Conservation (phyloP, 2,329 filamentous ascomycete genomes). For the Dichotomopilus funicola region DNA sequence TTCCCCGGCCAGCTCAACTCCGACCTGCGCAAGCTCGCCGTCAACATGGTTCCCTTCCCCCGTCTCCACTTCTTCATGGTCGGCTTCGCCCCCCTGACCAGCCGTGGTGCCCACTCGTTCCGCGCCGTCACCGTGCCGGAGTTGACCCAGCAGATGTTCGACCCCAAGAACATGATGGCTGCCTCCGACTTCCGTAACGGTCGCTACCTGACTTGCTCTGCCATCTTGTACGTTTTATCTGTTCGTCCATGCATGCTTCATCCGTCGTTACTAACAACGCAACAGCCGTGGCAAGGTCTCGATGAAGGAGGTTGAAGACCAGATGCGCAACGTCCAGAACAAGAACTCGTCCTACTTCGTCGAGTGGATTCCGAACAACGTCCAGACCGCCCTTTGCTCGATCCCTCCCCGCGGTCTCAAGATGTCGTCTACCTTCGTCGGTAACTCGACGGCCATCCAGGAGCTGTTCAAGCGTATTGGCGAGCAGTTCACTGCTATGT, state of each 20-base stretch:
- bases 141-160: conserved; percentile 99
- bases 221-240: conserved; percentile 70
- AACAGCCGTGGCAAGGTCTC: conserved; percentile 91
- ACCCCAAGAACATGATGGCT: conserved; percentile 99
- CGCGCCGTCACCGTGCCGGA: conserved; percentile 95
- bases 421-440: conserved; percentile 99
- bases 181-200: conserved; percentile 99
- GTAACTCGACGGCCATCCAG: conserved; percentile 99
- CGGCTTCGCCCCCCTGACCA: conserved; percentile 96
- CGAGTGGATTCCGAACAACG: conserved; percentile 99
- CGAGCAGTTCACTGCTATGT: conserved; percentile 99
- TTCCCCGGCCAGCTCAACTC: conserved; percentile 99
- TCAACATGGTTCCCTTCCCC: conserved; percentile 99
- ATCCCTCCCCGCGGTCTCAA: conserved; percentile 95
- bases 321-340: conserved; percentile 99
- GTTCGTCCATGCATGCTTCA: no score
- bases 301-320: conserved; percentile 99
- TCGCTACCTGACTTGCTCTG: conserved; percentile 98
- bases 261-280: conserved; percentile 25
- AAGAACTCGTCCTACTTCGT: conserved; percentile 99
- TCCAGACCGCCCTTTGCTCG: conserved; percentile 98
- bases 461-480: conserved; percentile 99
- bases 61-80: conserved; percentile 99
- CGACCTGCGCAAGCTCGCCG: conserved; percentile 96
- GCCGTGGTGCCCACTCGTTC: conserved; percentile 79